Conservation (phyloP, 225 moss, liverwort and hornwort genomes). For the Bryum argenteum region DNA sequence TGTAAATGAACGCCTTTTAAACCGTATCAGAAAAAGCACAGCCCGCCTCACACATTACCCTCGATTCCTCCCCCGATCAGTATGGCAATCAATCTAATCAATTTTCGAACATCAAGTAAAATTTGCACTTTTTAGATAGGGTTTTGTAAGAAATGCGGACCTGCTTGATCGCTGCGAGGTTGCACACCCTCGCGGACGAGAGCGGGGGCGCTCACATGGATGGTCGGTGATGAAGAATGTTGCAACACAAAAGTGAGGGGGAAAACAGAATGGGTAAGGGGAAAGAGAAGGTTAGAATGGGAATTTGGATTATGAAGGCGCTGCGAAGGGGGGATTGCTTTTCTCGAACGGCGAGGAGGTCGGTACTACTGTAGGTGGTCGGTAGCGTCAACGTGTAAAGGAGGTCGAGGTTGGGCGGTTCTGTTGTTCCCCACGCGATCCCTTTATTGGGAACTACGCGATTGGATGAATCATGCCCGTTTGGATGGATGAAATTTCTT, state of each 20-base stretch:
- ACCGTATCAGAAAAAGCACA: too few species aligned
- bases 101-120: background rate
- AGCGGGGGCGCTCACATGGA: conserved; percentile 17
- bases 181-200: conserved; percentile 9
- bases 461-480: background rate
- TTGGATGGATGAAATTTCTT: too few species aligned
- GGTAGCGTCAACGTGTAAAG: background rate
- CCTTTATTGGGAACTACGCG: background rate
- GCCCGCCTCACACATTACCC: too few species aligned
- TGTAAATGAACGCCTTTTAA: too few species aligned
- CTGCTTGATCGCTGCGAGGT: background rate
- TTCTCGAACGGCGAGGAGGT: background rate
- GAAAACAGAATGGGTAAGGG: background rate
- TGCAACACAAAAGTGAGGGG: background rate
- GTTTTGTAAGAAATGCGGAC: background rate
- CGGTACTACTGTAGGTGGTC: conserved; percentile 12
- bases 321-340: background rate
- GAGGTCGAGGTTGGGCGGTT: background rate
- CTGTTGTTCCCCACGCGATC: background rate
- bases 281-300: background rate
- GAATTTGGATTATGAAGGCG: background rate
- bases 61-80: background rate
- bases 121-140: background rate
- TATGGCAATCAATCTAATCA: background rate
- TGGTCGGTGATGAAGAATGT: background rate